phyloP scores from a whole-genome alignment of 768 basidiomycete species.

The Obba rivulosa region DNA sequence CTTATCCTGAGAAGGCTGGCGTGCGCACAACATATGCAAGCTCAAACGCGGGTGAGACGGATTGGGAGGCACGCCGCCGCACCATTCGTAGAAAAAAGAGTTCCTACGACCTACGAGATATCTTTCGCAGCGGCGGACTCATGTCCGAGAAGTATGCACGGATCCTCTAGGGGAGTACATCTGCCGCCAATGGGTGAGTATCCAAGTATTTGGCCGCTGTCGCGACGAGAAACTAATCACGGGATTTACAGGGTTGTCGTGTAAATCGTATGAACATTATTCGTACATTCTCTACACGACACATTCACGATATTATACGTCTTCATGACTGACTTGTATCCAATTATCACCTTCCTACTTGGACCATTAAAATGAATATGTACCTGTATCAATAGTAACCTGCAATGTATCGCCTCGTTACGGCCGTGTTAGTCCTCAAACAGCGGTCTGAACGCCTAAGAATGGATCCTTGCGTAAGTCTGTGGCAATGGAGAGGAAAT shows the following conservation, averaged over 20 bases:
- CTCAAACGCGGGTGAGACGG: no score
- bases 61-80: constrained; percentile 3
- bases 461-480: background rate
- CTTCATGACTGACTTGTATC: background rate
- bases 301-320: background rate
- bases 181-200: background rate
- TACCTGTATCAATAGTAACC: background rate
- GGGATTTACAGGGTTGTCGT: no score
- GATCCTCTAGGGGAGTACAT: background rate
- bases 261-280: background rate
- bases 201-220: background rate
- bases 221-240: background rate
- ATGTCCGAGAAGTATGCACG: background rate
- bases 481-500: background rate
- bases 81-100: constrained; percentile 22
- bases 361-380: background rate
- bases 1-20: no score
- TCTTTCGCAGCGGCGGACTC: constrained; percentile 13
- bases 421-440: constrained; percentile 21
- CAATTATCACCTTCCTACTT: background rate
- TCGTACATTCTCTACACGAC: background rate
- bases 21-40: no score
- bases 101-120: constrained; percentile 19
- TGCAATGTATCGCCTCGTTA: background rate
- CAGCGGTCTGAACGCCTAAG: constrained; percentile 24